These are phyloP conservation scores for Candida morakotiae DNA, from an alignment of 805 yeast species.

Conservation along the genomic window DNA sequence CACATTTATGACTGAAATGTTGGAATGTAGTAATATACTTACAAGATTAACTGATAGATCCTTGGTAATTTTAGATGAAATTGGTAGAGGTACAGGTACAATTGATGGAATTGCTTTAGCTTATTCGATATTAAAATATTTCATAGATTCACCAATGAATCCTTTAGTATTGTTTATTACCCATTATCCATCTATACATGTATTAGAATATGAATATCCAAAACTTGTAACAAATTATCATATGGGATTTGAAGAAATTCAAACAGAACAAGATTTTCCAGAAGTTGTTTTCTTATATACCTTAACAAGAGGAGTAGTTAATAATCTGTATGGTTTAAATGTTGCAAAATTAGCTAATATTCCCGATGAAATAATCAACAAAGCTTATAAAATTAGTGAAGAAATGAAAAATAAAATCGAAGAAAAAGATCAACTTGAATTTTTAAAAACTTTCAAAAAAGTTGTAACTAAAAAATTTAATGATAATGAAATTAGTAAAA, in stretches of 20 bases:
- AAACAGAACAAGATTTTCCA: conserved; percentile 24
- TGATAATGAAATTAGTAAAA: too few species aligned
- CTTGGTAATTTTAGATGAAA: conserved; percentile 66
- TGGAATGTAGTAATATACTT: conserved; percentile 59
- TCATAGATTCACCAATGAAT: conserved; percentile 29
- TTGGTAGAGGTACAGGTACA: conserved; percentile 75
- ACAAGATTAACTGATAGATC: conserved; percentile 50
- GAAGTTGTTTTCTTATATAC: conserved; percentile 37
- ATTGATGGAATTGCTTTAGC: conserved; percentile 82
- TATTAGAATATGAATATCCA: conserved; percentile 40
- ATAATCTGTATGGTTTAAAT: conserved; percentile 76
- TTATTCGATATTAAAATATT: conserved; percentile 60
- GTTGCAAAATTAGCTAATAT: conserved; percentile 77
- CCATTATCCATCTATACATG: conserved; percentile 69
- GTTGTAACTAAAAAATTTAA: neutral
- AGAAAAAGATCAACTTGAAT: conserved; percentile 4
- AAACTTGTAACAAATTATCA: conserved; percentile 54
- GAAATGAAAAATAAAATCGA: conserved; percentile 25
- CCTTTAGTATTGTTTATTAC: conserved; percentile 77
- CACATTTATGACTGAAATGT: conserved; percentile 77
- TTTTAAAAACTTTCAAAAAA: neutral
- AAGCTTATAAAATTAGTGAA: conserved; percentile 41
- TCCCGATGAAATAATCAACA: conserved; percentile 40
- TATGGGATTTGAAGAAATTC: conserved; percentile 58
- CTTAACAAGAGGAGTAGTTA: conserved; percentile 33